Evolutionary conservation across 2,329 filamentous ascomycete species (phyloP).

Genomic region (Talaromyces sp.): DNA sequence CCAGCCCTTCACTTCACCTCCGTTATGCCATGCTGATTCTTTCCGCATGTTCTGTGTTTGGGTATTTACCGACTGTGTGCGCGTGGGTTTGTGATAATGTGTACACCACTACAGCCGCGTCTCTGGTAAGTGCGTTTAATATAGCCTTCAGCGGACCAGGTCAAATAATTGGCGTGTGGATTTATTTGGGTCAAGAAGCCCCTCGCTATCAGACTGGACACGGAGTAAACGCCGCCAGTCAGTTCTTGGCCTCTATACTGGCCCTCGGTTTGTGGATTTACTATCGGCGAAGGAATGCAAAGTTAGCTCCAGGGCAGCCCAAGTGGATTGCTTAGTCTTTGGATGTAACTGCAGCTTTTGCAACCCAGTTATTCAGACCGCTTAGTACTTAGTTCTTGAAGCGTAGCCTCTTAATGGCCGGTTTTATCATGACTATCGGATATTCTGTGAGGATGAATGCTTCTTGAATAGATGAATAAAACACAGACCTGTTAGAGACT

Average conservation of each 20-base stretch:
- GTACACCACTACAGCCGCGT: constrained; percentile 39
- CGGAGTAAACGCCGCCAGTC: constrained; percentile 56
- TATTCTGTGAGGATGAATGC: too few species aligned
- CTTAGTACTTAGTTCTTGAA: too few species aligned
- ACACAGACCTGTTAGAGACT: too few species aligned
- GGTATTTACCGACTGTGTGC: constrained; percentile 15
- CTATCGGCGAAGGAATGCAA: neutral
- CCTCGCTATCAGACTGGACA: constrained; percentile 68
- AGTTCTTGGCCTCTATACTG: neutral
- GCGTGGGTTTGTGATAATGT: constrained; percentile 1
- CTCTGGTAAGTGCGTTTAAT: neutral
- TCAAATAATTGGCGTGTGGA: constrained; percentile 62
- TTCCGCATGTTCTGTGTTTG: neutral
- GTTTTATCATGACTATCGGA: too few species aligned
- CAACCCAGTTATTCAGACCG: too few species aligned
- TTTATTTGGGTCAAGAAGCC: constrained; percentile 57
- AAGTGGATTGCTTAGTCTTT: too few species aligned
- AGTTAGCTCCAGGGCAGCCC: neutral
- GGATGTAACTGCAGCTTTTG: too few species aligned
- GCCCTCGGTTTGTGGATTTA: neutral
- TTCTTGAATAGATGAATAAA: too few species aligned
- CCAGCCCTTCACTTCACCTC: neutral
- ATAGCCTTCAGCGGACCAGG: constrained; percentile 56
- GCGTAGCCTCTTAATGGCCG: too few species aligned
- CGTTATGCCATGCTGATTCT: neutral